Conservation (phyloP, 2,329 filamentous ascomycete genomes). For the Penicillium frequentans region DNA sequence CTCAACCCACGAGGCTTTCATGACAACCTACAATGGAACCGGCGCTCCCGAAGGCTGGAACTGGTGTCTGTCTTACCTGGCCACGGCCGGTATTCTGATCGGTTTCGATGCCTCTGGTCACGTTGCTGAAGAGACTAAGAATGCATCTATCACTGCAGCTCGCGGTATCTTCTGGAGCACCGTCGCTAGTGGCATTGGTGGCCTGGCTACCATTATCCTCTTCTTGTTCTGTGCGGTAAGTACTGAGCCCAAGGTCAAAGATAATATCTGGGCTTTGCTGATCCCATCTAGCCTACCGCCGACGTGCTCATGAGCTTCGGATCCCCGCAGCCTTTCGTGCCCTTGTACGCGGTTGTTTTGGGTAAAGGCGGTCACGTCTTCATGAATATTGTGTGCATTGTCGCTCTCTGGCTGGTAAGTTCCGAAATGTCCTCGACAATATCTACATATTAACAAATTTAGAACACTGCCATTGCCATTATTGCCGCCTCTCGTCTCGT, state of each 20-base stretch:
- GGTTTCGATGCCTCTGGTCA: slow-evolving; percentile 63
- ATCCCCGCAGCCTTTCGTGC: slow-evolving; percentile 60
- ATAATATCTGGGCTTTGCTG: not conserved
- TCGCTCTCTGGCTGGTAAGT: slow-evolving; percentile 24
- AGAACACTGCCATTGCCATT: slow-evolving; percentile 61
- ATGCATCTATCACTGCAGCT: slow-evolving; percentile 57
- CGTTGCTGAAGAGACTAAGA: slow-evolving; percentile 62
- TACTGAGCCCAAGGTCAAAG: not conserved
- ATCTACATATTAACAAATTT: not conserved
- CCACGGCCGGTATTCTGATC: slow-evolving; percentile 61
- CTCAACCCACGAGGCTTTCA: slow-evolving; percentile 59
- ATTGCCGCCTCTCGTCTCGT: slow-evolving; percentile 62
- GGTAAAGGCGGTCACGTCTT: slow-evolving; percentile 59
- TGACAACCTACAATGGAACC: slow-evolving; percentile 60
- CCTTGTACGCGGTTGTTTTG: slow-evolving; percentile 58
- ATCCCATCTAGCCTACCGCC: slow-evolving; percentile 48
- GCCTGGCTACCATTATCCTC: slow-evolving; percentile 57
- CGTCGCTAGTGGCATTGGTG: slow-evolving; percentile 56
- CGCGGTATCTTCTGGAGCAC: slow-evolving; percentile 63
- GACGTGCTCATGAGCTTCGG: slow-evolving; percentile 55
- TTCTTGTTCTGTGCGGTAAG: slow-evolving; percentile 57
- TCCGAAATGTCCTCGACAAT: not conserved
- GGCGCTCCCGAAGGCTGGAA: slow-evolving; percentile 60
- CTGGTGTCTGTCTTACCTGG: slow-evolving; percentile 63
- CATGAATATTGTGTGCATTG: slow-evolving; percentile 57